phyloP scores from a whole-genome alignment of 805 yeast genomes.

The Nakazawaea anatomiae region DNA sequence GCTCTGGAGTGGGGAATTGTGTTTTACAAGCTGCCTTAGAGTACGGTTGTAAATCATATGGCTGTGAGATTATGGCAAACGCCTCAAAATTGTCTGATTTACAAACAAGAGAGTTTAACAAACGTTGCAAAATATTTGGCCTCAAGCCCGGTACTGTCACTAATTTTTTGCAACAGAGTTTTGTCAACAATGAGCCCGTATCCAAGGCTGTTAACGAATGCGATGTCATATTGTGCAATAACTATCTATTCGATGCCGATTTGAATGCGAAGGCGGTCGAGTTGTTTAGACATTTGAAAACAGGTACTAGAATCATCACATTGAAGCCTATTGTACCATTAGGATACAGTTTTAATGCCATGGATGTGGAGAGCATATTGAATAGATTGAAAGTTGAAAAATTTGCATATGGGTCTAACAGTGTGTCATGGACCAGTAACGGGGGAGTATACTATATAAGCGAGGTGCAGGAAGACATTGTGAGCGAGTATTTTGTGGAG shows the following conservation, averaged over 20 bases:
- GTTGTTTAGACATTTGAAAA: constrained; percentile 55
- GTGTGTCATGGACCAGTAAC: constrained; percentile 89
- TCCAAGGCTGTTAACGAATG: constrained; percentile 47
- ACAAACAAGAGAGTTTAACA: constrained; percentile 54
- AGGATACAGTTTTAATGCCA: constrained; percentile 57
- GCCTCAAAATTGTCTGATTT: constrained; percentile 63
- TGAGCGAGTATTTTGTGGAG: constrained; percentile 25
- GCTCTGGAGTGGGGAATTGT: constrained; percentile 94
- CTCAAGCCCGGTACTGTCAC: constrained; percentile 48
- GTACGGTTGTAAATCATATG: constrained; percentile 78
- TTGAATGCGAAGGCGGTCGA: constrained; percentile 64
- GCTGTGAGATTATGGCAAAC: constrained; percentile 84
- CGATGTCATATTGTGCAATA: constrained; percentile 74
- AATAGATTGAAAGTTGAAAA: constrained; percentile 61
- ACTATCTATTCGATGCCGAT: constrained; percentile 75
- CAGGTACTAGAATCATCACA: constrained; percentile 76
- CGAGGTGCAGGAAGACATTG: constrained; percentile 42
- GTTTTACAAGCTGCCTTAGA: constrained; percentile 85
- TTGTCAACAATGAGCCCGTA: constrained; percentile 60
- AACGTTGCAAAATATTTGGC: constrained; percentile 60
- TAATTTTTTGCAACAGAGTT: constrained; percentile 63
- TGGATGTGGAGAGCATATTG: constrained; percentile 49
- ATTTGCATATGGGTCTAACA: constrained; percentile 56
- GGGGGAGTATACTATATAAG: constrained; percentile 77
- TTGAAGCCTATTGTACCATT: constrained; percentile 75